Evolutionary conservation across 2,329 filamentous ascomycete genomes (phyloP).

Genomic region (Penicillium sp.): DNA sequence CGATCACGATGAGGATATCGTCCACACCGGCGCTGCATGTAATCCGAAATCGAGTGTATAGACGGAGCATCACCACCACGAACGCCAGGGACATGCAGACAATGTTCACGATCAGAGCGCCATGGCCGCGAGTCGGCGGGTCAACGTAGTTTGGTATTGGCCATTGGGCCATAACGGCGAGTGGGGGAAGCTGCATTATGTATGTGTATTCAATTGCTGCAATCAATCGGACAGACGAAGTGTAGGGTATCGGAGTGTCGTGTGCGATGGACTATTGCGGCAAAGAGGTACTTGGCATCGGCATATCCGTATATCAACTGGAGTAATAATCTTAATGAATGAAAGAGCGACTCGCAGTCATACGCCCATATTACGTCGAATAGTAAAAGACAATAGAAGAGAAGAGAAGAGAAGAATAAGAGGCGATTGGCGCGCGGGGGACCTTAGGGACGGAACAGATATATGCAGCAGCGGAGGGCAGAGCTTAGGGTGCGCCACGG

Average conservation of each 20-base stretch:
- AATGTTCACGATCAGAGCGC: constrained; percentile 41
- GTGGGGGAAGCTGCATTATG: constrained; percentile 41
- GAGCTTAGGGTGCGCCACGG: not conserved
- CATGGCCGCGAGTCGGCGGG: constrained; percentile 44
- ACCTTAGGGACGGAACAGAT: not conserved
- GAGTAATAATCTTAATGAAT: not conserved
- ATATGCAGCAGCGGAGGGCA: not conserved
- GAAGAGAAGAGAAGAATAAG: not conserved
- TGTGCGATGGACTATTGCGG: not conserved
- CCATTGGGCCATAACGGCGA: constrained; percentile 43
- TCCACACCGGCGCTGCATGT: constrained; percentile 47
- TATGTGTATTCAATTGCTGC: not conserved
- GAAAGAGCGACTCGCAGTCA: not conserved
- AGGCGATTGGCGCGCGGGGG: not conserved
- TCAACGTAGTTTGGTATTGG: constrained; percentile 47
- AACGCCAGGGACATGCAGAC: constrained; percentile 40
- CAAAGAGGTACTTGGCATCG: not conserved
- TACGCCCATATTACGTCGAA: not conserved
- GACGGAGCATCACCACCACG: constrained; percentile 41
- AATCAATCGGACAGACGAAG: not conserved
- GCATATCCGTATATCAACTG: not conserved
- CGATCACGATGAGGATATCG: constrained; percentile 45
- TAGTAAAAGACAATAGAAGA: not conserved
- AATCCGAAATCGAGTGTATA: constrained; percentile 46
- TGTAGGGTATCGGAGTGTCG: not conserved